phyloP scores from a whole-genome alignment of 768 basidiomycete species.

The Leccinum imitatum region DNA sequence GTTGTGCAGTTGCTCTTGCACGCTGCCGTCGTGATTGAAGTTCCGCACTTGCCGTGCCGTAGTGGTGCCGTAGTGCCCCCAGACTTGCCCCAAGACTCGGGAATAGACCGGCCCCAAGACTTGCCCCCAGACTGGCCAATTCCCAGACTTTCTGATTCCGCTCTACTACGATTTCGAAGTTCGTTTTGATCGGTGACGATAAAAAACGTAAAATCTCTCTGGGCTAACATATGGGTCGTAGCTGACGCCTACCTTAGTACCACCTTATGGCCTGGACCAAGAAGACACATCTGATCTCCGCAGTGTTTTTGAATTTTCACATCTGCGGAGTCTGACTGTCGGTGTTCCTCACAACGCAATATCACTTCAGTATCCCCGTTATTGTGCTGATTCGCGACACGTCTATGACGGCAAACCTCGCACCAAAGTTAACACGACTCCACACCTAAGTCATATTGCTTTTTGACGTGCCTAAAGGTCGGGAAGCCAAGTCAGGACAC shows the following conservation, averaged over 20 bases:
- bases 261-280: slow-evolving; percentile 62
- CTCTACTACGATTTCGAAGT: slow-evolving; percentile 28
- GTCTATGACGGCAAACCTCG: slow-evolving; percentile 61
- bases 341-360: slow-evolving; percentile 68
- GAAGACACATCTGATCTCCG: slow-evolving; percentile 62
- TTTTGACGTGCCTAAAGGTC: slow-evolving; percentile 41
- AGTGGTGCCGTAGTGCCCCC: no score
- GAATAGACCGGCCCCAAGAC: no score
- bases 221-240: neutral
- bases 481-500: slow-evolving; percentile 25
- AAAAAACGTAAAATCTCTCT: slow-evolving; percentile 32
- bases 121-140: no score
- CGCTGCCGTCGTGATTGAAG: no score
- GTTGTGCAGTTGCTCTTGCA: no score
- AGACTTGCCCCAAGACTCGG: no score
- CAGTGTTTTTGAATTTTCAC: slow-evolving; percentile 72
- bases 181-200: slow-evolving; percentile 43
- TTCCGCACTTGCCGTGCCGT: no score
- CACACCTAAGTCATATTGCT: slow-evolving; percentile 33
- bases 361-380: neutral
- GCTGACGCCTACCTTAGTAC: slow-evolving; percentile 47
- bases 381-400: slow-evolving; percentile 40
- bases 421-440: no score
- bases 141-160: slow-evolving; percentile 11
- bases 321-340: slow-evolving; percentile 57